Conservation (phyloP, 2,329 filamentous ascomycete genomes). For the Fusarium cyanostomum region DNA sequence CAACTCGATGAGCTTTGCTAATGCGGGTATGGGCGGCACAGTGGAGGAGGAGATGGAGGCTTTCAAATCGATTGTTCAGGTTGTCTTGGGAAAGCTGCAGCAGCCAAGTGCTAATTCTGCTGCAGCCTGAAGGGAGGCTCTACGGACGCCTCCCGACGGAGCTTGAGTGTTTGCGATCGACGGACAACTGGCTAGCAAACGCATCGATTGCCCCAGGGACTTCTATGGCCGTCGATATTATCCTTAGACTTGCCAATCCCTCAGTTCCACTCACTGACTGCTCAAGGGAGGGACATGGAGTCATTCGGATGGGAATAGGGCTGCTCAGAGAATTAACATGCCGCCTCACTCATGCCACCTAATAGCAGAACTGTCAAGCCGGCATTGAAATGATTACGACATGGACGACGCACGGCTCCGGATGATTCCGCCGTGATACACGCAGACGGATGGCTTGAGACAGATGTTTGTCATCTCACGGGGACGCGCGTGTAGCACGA, state of each 20-base stretch:
- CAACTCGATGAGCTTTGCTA: slow-evolving; percentile 82
- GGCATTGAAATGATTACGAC: slow-evolving; percentile 30
- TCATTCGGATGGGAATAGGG: neutral
- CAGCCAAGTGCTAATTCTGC: slow-evolving; percentile 21
- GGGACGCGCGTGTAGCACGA: slow-evolving; percentile 28
- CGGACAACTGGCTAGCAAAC: neutral
- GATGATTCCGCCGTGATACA: slow-evolving; percentile 29
- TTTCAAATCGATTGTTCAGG: slow-evolving; percentile 77
- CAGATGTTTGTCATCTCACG: slow-evolving; percentile 38
- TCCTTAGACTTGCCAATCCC: neutral
- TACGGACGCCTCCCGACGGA: neutral
- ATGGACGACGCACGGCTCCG: slow-evolving; percentile 25
- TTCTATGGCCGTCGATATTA: neutral
- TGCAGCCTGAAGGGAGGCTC: neutral
- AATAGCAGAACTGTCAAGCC: slow-evolving; percentile 29
- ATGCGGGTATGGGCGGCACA: slow-evolving; percentile 77
- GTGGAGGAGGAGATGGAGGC: slow-evolving; percentile 96
- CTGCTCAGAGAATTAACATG: neutral
- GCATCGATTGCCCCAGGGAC: neutral
- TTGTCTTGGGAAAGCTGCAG: slow-evolving; percentile 57
- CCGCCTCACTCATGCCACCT: slow-evolving; percentile 9
- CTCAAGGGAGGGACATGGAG: neutral
- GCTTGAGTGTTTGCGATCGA: neutral
- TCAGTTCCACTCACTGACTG: neutral
- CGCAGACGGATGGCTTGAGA: slow-evolving; percentile 26